Evolutionary conservation across 306 rosid genomes (phyloP), one percentile per base, ranked within the genome.

Genomic region (Chamaecrista fasciculata): DNA sequence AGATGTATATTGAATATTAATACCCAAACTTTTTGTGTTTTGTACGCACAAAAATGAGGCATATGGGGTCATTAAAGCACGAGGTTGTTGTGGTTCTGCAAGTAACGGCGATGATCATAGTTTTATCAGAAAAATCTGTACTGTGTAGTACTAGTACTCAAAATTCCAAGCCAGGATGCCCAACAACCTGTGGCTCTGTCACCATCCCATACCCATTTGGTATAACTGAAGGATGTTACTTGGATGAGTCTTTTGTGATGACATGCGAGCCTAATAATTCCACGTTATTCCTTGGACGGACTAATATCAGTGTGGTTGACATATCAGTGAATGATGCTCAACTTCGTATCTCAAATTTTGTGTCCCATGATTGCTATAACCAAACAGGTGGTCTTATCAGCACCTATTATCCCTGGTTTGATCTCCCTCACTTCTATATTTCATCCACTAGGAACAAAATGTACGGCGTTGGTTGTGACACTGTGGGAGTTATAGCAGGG

Each of bases 381-480:
- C 3, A 15, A 2, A 9, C 8, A 9, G 66, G 66, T 0, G 14
- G 0, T 5, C 21, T 0, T 0, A 0, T 48, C 20, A 16, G 2
- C 0, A 0, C 4, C 39, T 12, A 5, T 0, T 0, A 1, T 23
- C 0, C 18, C 11, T 3, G 0, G 10, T 1, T 74, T 16, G 12
- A 1, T 3, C 1, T 75, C 4, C 2, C 62, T 0, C 8, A 0
- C 0, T 82, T 72, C 26, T 19, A 62, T 6, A 5, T 86, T 8
- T 75, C 86, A 11, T 0, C 39, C 0, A 62, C 43, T 5, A 70
- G 51, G 4, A 87, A 85, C 73, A 25, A 53, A 52, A 68, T 85
- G 2, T 64, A 36, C 0, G 76, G 18, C 0, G 15, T 85, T 0
- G 90, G 88, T 1, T 85, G 86, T 2, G 78, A 85, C 66, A 80